Evolutionary conservation across 257 asterid genomes (phyloP), one percentile per base, ranked within the genome.

Genomic region (Misopates orontium): DNA sequence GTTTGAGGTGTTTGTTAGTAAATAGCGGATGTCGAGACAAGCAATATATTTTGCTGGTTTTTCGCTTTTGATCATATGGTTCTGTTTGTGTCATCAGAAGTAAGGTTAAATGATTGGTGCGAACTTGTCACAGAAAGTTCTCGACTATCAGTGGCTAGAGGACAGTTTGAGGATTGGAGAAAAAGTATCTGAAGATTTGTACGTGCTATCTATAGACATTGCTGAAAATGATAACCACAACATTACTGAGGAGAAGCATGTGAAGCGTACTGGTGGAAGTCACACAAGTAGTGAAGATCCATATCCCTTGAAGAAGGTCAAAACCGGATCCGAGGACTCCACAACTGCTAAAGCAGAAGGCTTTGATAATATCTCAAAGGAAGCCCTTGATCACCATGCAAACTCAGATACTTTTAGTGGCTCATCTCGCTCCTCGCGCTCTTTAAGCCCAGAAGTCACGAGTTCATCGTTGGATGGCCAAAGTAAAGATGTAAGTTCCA

Each of bases 81-180:
- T 74, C 66, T 19, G 31, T 61, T 40, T 56, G 19, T 51, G 62
- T 39, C 52, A 16, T 55, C 55, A 32, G 19, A 56, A 14, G 49
- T 28, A 21, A 61, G 31, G 36, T 25, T 49, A 18, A 55, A 49
- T 75, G 70, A 32, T 66, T 19, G 22, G 52, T 56, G 52, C 21
- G 55, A 67, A 66, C 60, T 57, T 75, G 68, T 69, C 42, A 31
- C 86, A 93, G 99, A 83, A 76, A 78, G 76, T 85, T 60, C 81
- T 93, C 63, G 49, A 53, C 74, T 87, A 85, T 75, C 95, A 83
- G 75, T 93, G 97, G 97, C 77, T 93, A 53, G 97, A 87, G 79
- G 95, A 87, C 77, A 79, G 96, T 82, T 83, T 90, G 77, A 77
- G 75, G 78, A 67, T 69, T 45, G 99, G 99, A 51, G 80, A 86